These are phyloP conservation scores for Colletotrichum australisinense DNA, from an alignment of 2,329 filamentous ascomycete genomes.

Conservation along the genomic window DNA sequence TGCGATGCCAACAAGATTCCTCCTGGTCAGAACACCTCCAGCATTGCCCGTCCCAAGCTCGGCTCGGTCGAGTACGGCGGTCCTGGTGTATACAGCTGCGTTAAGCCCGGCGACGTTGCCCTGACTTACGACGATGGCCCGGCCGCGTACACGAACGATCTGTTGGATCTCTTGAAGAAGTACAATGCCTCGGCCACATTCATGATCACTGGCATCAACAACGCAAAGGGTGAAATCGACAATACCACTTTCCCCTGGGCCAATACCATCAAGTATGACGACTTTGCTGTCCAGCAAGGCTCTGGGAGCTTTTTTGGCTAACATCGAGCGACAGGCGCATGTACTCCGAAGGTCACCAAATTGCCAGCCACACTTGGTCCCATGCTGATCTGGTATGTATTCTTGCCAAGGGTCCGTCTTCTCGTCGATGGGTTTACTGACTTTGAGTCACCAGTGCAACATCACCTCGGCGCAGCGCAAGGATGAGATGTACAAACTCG, in stretches of 20 bases:
- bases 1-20: constrained; percentile 65
- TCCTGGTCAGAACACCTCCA: constrained; percentile 60
- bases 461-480: constrained; percentile 50
- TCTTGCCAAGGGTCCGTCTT: not conserved
- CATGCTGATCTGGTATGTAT: constrained; percentile 52
- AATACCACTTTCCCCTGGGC: constrained; percentile 53
- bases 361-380: constrained; percentile 53
- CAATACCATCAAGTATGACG: constrained; percentile 47
- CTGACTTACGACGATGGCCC: constrained; percentile 63
- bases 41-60: constrained; percentile 57
- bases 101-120: constrained; percentile 47
- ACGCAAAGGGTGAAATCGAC: constrained; percentile 57
- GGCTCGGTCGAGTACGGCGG: constrained; percentile 63
- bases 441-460: constrained; percentile 41
- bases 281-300: not conserved
- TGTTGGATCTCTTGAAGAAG: constrained; percentile 52
- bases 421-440: constrained; percentile 40
- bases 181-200: constrained; percentile 50
- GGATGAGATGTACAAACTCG: constrained; percentile 42
- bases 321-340: constrained; percentile 44
- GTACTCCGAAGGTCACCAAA: constrained; percentile 55
- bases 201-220: constrained; percentile 56
- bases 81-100: constrained; percentile 37
- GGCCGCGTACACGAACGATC: constrained; percentile 50
- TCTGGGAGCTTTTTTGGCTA: not conserved